Evolutionary conservation across 352 stramenopile genomes (phyloP).

Genomic region (Globisporangium camurandrum): DNA sequence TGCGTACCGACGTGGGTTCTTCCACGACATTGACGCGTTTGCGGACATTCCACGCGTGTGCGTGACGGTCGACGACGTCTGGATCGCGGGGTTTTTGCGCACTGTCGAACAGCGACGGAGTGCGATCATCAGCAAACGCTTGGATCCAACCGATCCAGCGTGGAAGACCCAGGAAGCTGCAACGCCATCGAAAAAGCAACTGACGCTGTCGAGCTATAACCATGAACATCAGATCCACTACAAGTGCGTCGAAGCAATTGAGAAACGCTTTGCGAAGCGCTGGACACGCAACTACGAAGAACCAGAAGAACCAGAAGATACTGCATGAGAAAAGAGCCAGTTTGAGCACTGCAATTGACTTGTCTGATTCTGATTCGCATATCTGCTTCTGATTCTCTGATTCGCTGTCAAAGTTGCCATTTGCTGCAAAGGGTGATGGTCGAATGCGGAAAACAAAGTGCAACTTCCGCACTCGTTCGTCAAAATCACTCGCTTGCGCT

Average conservation of each 20-base stretch:
- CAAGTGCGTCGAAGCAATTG: constrained; percentile 74
- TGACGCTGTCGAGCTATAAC: constrained; percentile 79
- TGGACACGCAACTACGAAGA: constrained; percentile 71
- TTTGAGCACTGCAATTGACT: no score
- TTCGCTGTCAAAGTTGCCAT: no score
- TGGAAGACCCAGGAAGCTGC: constrained; percentile 66
- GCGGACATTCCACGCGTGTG: constrained; percentile 59
- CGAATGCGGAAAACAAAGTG: not conserved
- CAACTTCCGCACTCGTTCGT: no score
- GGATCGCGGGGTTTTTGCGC: constrained; percentile 74
- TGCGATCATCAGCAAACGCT: constrained; percentile 69
- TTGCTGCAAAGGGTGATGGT: no score
- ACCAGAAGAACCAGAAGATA: constrained; percentile 8
- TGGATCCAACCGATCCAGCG: constrained; percentile 53
- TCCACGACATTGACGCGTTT: constrained; percentile 56
- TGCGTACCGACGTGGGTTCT: constrained; percentile 71
- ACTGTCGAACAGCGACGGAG: constrained; percentile 48
- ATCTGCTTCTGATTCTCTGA: no score
- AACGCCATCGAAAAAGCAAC: constrained; percentile 26
- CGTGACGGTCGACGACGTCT: constrained; percentile 78
- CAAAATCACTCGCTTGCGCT: no score
- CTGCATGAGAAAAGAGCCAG: constrained; percentile 1
- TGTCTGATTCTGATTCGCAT: no score
- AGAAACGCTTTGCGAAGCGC: constrained; percentile 43
- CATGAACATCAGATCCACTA: constrained; percentile 76